Evolutionary conservation across 2,329 filamentous ascomycete species (phyloP), one percentile per base, ranked within the genome.

Genomic region (Helminthosporium solani): DNA sequence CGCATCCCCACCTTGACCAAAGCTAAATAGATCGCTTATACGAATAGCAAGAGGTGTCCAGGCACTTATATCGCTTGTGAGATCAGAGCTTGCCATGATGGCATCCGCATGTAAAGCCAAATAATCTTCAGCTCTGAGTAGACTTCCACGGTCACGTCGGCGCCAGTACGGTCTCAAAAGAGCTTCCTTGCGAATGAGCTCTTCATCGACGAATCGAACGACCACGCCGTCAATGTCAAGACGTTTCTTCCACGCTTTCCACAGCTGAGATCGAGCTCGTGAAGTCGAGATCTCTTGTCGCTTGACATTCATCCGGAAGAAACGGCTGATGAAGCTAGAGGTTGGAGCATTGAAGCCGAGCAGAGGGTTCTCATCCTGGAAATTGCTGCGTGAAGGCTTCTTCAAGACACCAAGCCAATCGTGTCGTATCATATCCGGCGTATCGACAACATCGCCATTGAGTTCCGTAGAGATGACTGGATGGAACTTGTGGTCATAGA

Each of bases 361-460:
- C 3, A 81, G 70, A 9, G 78, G 78, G 45, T 81, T 78, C 52
- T 81, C 78, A 51, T 75, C 68, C 7, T 74, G 58, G 48, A 71
- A 72, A 23, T 59, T 65, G 47, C 66, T 68, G 19, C 61, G 63
- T 1, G 63, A 65, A 15, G 69, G 69, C 54, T 72, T 72, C 43
- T 68, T 69, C 11, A 72, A 49, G 2, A 72, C 64, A 4, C 66
- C 67, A 11, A 72, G 59, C 69, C 69, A 72, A 58, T 72, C 68
- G 50, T 76, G 68, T 30, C 74, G 72, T 43, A 81, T 80, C 72
- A 81, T 76, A n/a, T 75, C 71, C 4, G 78, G 78, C 2, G 78
- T 81, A 38, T 77, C 73, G 2, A 79, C 70, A 27, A 69, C 63
- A 38, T 73, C 63, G 7, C 77, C 78, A 47, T 81, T 81, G 7